Evolutionary conservation across 2,329 filamentous ascomycete species (phyloP).

Genomic region (Ceratocystis papillata): DNA sequence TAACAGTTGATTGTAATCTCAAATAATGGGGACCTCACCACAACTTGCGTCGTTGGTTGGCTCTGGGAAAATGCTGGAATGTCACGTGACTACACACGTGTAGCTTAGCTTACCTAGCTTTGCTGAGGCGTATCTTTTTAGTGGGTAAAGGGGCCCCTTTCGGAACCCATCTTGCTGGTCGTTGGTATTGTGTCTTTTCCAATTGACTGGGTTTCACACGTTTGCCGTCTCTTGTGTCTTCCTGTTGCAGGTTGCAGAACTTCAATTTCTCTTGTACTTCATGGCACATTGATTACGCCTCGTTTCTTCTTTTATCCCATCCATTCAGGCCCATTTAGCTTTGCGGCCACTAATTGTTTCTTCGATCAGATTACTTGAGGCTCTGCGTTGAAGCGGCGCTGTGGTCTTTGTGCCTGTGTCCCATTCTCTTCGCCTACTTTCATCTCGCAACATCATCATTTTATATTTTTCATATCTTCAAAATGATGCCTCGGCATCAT

Average conservation of each 20-base stretch:
- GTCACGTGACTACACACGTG: slow-evolving; percentile 15
- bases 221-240: slow-evolving; percentile 1
- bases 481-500: slow-evolving; percentile 80
- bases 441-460: slow-evolving; percentile 5
- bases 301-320: slow-evolving; percentile 2
- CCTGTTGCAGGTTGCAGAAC: background rate
- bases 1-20: background rate
- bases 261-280: background rate
- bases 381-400: slow-evolving; percentile 6
- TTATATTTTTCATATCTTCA: slow-evolving; percentile 31
- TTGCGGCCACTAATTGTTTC: background rate
- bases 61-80: no score
- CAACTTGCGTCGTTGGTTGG: background rate
- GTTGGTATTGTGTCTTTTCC: slow-evolving; percentile 21
- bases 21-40: background rate
- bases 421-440: background rate
- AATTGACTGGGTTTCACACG: slow-evolving; percentile 10
- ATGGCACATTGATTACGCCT: background rate
- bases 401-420: slow-evolving; percentile 3
- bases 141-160: slow-evolving; percentile 24
- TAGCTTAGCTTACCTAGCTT: slow-evolving; percentile 6
- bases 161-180: background rate
- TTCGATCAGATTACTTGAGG: background rate
- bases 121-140: slow-evolving; percentile 17
- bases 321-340: background rate